phyloP scores from a whole-genome alignment of 106 monocot genomes.

The Vanilla planifolia region DNA sequence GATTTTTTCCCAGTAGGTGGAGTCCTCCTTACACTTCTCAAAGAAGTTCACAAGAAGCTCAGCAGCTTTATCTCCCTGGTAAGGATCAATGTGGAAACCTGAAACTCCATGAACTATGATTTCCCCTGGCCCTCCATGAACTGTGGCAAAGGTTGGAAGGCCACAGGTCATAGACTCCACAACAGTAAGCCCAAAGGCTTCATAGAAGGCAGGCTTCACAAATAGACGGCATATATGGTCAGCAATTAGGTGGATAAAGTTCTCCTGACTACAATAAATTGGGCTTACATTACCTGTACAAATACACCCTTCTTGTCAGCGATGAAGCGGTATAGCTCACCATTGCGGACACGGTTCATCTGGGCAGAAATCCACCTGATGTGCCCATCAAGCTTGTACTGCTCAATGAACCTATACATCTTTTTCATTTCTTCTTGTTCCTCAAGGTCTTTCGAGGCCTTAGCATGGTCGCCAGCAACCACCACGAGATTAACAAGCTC shows the following conservation, averaged over 20 bases:
- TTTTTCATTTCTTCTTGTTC: constrained; percentile 70
- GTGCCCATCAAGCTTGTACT: constrained; percentile 60
- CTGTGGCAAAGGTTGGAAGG: constrained; percentile 66
- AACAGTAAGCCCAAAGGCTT: constrained; percentile 75
- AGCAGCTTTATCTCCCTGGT: constrained; percentile 53
- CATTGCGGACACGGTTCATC: constrained; percentile 75
- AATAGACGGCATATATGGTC: too few relatives aligned
- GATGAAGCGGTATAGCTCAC: constrained; percentile 69
- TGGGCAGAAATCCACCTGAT: constrained; percentile 80
- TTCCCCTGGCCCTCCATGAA: constrained; percentile 52
- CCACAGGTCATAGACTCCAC: constrained; percentile 77
- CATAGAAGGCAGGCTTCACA: constrained; percentile 62
- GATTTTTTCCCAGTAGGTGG: constrained; percentile 47
- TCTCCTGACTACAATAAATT: too few relatives aligned
- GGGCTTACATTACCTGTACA: constrained; percentile 40
- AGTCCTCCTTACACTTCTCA: constrained; percentile 48
- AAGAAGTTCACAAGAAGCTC: constrained; percentile 53
- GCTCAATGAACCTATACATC: constrained; percentile 55
- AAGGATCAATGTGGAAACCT: constrained; percentile 73
- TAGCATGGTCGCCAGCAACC: constrained; percentile 68
- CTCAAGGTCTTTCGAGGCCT: constrained; percentile 58
- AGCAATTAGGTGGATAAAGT: too few relatives aligned
- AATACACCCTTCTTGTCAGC: constrained; percentile 60
- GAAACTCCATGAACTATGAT: constrained; percentile 64
- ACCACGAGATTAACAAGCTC: constrained; percentile 69